Conservation (phyloP, 495 filamentous ascomycete species). For the Daldinia decipiens region DNA sequence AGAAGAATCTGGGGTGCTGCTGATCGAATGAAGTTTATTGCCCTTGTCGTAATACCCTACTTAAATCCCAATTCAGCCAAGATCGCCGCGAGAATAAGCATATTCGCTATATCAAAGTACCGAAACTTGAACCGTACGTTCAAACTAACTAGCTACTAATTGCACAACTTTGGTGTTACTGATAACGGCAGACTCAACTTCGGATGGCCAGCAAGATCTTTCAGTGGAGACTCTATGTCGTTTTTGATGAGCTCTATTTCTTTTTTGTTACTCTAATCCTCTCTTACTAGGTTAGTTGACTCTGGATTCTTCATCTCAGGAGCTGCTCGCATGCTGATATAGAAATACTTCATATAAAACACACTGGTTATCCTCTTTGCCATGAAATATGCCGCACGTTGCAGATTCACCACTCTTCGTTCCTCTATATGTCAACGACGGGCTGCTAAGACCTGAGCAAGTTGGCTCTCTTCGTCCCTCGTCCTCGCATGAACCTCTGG, state of each 20-base stretch:
- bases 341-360: not conserved
- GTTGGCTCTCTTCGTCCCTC: not conserved
- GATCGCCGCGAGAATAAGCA: not conserved
- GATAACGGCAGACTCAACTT: too few species aligned
- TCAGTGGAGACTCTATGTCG: too few species aligned
- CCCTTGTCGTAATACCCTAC: not conserved
- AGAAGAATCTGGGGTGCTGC: conserved; percentile 6
- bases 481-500: conserved; percentile 43
- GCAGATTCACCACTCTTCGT: not conserved
- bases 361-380: not conserved
- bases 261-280: too few species aligned
- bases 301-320: too few species aligned
- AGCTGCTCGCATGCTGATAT: not conserved
- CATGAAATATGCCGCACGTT: not conserved
- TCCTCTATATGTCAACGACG: not conserved
- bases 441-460: not conserved
- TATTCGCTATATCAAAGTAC: not conserved
- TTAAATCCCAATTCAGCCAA: not conserved
- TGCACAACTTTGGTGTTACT: not conserved
- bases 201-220: too few species aligned
- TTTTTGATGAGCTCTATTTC: too few species aligned
- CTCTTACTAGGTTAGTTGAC: too few species aligned
- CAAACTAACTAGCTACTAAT: not conserved
- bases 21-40: not conserved
- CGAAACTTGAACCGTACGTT: not conserved